Percentiles rank a stretch among this genome's conserved stretches.
phyloP scores from a whole-genome alignment of 192 early-diverging fungal species.

The Coemansia sp. region DNA sequence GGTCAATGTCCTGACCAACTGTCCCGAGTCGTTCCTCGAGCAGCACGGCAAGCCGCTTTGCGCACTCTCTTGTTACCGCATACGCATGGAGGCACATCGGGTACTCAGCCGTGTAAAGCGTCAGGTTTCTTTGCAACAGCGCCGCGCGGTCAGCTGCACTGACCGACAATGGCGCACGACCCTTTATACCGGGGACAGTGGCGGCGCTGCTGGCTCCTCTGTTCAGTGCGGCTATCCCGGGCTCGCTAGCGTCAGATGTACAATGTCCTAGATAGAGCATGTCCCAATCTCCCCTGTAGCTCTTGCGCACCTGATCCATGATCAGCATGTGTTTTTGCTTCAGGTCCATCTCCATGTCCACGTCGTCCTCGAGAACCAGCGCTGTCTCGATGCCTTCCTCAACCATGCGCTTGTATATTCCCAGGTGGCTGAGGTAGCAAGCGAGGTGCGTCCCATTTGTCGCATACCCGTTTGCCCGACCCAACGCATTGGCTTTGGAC shows the following conservation, averaged over 20 bases:
- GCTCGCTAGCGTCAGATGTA: slow-evolving; percentile 27
- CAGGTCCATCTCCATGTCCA: slow-evolving; percentile 47
- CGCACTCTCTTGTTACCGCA: slow-evolving; percentile 35
- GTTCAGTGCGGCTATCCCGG: slow-evolving; percentile 5
- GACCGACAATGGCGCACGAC: background rate
- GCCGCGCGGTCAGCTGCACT: background rate
- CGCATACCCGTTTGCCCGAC: slow-evolving; percentile 9
- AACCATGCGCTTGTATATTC: slow-evolving; percentile 18
- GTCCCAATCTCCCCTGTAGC: slow-evolving; percentile 40
- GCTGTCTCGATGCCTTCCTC: slow-evolving; percentile 33
- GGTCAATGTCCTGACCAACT: slow-evolving; percentile 31
- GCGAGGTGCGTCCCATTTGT: slow-evolving; percentile 38
- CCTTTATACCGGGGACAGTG: background rate
- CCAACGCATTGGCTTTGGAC: slow-evolving; percentile 13
- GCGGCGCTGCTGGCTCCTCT: background rate
- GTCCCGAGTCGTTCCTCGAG: slow-evolving; percentile 36
- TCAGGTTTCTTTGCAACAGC: slow-evolving; percentile 6
- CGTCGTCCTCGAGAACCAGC: slow-evolving; percentile 39
- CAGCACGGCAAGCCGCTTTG: slow-evolving; percentile 26
- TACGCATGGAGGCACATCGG: slow-evolving; percentile 54
- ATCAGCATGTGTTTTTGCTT: slow-evolving; percentile 19
- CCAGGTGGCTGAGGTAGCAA: slow-evolving; percentile 46
- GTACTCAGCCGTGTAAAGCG: slow-evolving; percentile 35
- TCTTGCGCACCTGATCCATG: slow-evolving; percentile 13
- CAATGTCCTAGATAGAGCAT: slow-evolving; percentile 55